Evolutionary conservation across 495 filamentous ascomycete species (phyloP), one percentile per base, ranked within the genome.

Genomic region (Podospora tetraspora): DNA sequence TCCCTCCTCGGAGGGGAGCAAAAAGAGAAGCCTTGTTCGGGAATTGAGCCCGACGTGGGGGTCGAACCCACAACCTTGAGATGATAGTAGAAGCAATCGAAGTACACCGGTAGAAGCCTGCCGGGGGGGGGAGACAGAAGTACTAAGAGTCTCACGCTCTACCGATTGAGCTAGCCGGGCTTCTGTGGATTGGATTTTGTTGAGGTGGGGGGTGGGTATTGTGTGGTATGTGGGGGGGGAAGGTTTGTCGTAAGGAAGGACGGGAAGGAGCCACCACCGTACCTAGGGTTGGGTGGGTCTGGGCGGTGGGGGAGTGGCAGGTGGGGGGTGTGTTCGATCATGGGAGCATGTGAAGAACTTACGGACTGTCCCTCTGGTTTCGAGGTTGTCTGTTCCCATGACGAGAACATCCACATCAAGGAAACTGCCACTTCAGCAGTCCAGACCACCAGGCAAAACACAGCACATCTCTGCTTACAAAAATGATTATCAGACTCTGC

Each of bases 91-190:
- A 27, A 27, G 25, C 25, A 25, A 25, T 3, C 25, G 25, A 25
- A 25, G 25, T 25, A 25, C 25, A 25, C 25, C 25, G 10, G 10
- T 34, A 3, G 11, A 30, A 10, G 29, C 29, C 29, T 10, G 29
- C 29, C 29, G 3, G 8, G 9, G 29, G 29, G 29, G 9, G 1
- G 11, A n/a, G 12, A 34, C 9, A 12, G 6, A 6, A 9, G 16
- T n/a, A n/a, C 43, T 90, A 90, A 90, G 88, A 90, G 88, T 90
- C 88, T 89, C 85, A 90, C 88, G 88, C 88, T 90, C 88, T 90
- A 89, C 88, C 88, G 88, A 90, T 90, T 90, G 88, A 90, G 88
- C 88, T 90, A 90, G 86, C 87, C 77, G 74, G 76, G 76, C 76
- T 61, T 58, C 43, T 52, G 43, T 7, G 19, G 43, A 2, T 2